phyloP scores from a whole-genome alignment of 768 basidiomycete genomes.

The Suillus ampliporus region DNA sequence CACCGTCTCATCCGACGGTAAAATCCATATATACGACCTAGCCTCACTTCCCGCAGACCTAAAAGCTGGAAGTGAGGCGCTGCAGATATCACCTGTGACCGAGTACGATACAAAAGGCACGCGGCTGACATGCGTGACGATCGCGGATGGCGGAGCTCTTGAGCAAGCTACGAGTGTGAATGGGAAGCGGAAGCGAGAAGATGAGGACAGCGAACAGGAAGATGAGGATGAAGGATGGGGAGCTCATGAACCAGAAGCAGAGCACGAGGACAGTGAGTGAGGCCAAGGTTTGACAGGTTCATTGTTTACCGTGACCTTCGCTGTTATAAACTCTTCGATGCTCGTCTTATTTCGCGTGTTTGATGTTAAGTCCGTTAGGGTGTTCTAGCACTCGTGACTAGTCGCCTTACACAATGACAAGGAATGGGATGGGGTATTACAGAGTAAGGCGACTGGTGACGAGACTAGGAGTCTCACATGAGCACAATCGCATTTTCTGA shows the following conservation, averaged over 20 bases:
- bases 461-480: too few relatives aligned
- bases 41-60: conserved; percentile 47
- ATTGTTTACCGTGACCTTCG: not conserved
- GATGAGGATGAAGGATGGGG: conserved; percentile 40
- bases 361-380: not conserved
- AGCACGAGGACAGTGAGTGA: conserved; percentile 34
- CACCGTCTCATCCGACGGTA: conserved; percentile 91
- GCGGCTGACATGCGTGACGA: conserved; percentile 75
- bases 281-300: conserved; percentile 16
- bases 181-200: conserved; percentile 45
- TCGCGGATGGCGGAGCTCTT: conserved; percentile 56
- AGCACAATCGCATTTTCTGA: too few relatives aligned
- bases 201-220: conserved; percentile 41
- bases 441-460: too few relatives aligned
- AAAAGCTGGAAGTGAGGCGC: conserved; percentile 17
- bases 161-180: conserved; percentile 22
- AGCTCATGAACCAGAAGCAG: conserved; percentile 18
- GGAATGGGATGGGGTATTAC: too few relatives aligned
- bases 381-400: not conserved
- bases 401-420: too few relatives aligned
- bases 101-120: conserved; percentile 87
- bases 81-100: conserved; percentile 58
- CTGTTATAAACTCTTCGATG: not conserved
- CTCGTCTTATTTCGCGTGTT: not conserved
- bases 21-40: conserved; percentile 78